phyloP scores from a whole-genome alignment of 306 rosid genomes.

The Pueraria montana region DNA sequence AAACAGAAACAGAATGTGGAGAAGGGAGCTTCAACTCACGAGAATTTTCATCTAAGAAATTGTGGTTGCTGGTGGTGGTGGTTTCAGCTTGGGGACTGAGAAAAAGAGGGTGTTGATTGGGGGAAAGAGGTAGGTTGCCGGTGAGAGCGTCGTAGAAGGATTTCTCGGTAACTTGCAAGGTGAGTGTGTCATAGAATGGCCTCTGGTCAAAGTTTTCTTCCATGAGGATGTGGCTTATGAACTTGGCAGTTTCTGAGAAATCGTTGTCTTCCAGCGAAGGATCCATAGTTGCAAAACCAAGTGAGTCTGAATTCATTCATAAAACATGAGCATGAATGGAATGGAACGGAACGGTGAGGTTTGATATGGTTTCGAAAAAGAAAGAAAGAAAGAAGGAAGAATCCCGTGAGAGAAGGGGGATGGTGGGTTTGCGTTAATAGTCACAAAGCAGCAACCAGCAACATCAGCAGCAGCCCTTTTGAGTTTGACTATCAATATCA shows the following conservation, averaged over 20 bases:
- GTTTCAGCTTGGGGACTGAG: slow-evolving; percentile 36
- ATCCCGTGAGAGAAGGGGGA: too few relatives aligned
- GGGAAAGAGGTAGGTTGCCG: slow-evolving; percentile 51
- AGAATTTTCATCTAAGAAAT: slow-evolving; percentile 33
- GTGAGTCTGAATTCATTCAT: background rate
- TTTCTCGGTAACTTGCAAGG: slow-evolving; percentile 69
- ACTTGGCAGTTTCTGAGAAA: slow-evolving; percentile 53
- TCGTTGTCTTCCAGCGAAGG: slow-evolving; percentile 51
- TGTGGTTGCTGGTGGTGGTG: slow-evolving; percentile 4
- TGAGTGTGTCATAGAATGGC: slow-evolving; percentile 64
- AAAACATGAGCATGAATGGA: too few relatives aligned
- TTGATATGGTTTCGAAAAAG: background rate
- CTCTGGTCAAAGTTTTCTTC: slow-evolving; percentile 71
- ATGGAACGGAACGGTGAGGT: too few relatives aligned
- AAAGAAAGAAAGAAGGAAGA: too few relatives aligned
- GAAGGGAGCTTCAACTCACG: slow-evolving; percentile 51
- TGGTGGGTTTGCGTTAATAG: background rate
- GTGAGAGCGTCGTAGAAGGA: slow-evolving; percentile 66
- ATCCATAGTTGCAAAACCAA: slow-evolving; percentile 31
- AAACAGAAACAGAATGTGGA: slow-evolving; percentile 46
- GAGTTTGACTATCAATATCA: background rate
- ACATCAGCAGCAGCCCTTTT: background rate
- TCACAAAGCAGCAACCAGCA: background rate
- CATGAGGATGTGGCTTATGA: slow-evolving; percentile 71
- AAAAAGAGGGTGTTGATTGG: slow-evolving; percentile 56